Base-by-base conservation (phyloP, 495 filamentous ascomycete genomes). In the Podospora pseudocomata region DNA sequence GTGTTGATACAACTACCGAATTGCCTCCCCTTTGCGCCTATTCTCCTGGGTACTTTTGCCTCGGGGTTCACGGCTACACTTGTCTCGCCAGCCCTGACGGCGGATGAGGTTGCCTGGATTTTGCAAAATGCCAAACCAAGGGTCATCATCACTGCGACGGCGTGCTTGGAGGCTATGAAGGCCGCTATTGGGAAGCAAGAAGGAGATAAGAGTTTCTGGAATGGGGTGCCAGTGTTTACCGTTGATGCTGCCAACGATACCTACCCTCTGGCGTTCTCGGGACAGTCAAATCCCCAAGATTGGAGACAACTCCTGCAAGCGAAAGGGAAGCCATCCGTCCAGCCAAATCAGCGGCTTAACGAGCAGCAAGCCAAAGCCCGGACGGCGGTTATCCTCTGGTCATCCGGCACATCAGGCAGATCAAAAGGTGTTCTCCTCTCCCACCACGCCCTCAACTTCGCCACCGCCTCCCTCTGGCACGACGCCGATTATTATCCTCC, bases 351-450 rank as follows among this genome's bases (percentile, higher is more conserved):
- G 32, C 19, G 60, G 28, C 67, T 71, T 64, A 59, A 65, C 15
- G 60, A 66, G 26, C 20, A 61, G 11, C 26, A 64, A 18, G 65
- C 71, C 15, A 27, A 65, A 16, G 28, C 34, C 61, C 69, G 70
- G 66, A 74, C 75, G 6, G 70, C 70, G 53, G 74, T 77, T 3
- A 91, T 95, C 74, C 93, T 94, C 78, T 95, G 93, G 81, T 94
- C 92, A 13, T 92, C 90, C 4, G 92, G 92, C 4, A 95, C 92
- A 3, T 94, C 92, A 0, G 92, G 92, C 20, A 82, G 87, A 56
- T 92, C 92, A 23, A 95, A 95, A 78, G 92, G 92, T 68, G 92
- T 95, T 2, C 81, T 91, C 34, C 78, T 94, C 64, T 90, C 89
- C 3, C 92, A 95, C 74, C 79, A 81, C 70, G 72, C 75, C 1